A percentile compares a stretch with the other conserved stretches of the same genome.
phyloP scores from a whole-genome alignment of 2,329 filamentous ascomycete genomes.

The Arthrinium phaeospermum region DNA sequence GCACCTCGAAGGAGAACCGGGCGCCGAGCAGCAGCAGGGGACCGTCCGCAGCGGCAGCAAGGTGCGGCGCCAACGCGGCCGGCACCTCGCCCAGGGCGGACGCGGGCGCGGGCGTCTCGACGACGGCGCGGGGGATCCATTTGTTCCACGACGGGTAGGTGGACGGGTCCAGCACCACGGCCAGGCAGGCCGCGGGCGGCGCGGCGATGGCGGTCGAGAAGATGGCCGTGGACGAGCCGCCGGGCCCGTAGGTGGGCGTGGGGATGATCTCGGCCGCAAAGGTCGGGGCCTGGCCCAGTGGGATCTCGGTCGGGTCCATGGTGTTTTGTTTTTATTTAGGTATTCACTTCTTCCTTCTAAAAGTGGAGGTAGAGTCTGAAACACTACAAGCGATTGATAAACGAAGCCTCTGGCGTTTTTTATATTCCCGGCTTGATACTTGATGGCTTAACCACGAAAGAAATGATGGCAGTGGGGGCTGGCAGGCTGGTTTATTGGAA shows the following conservation, averaged over 20 bases:
- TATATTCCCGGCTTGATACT: background rate
- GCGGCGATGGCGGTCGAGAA: constrained; percentile 42
- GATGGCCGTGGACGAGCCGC: constrained; percentile 37
- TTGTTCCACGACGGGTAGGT: constrained; percentile 45
- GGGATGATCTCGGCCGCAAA: constrained; percentile 31
- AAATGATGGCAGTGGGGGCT: background rate
- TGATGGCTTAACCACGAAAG: background rate
- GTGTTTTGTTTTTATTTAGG: constrained; percentile 19
- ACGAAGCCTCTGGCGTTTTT: too few relatives aligned
- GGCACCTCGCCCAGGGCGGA: constrained; percentile 21
- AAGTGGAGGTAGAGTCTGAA: background rate
- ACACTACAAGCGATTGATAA: background rate
- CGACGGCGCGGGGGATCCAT: constrained; percentile 37
- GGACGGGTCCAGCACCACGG: constrained; percentile 37
- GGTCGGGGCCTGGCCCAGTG: constrained; percentile 26
- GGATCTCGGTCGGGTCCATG: constrained; percentile 24
- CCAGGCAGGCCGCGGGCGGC: constrained; percentile 38
- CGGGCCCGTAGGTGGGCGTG: constrained; percentile 39
- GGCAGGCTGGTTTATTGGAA: background rate
- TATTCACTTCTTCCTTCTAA: background rate
- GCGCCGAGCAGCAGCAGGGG: constrained; percentile 38
- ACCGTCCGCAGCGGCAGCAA: background rate
- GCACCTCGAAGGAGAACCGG: constrained; percentile 41
- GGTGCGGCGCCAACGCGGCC: constrained; percentile 28
- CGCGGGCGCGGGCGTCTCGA: constrained; percentile 29